Base-by-base conservation (phyloP, 441 rosid genomes). In the Bruguiera hainesii region DNA sequence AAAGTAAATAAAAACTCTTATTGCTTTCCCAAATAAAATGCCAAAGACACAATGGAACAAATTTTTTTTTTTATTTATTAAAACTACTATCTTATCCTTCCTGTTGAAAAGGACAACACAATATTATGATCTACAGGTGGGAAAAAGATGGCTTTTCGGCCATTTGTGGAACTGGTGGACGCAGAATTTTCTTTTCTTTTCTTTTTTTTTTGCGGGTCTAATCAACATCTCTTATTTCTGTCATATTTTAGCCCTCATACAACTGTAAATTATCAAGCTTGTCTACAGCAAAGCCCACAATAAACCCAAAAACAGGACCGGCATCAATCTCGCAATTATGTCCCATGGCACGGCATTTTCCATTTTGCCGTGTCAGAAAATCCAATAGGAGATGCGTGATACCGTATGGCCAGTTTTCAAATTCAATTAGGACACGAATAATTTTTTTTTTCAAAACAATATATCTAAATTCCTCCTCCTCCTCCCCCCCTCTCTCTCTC, bases 321-420 rank as follows among this genome's bases (percentile, higher is more conserved):
- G 76, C 71, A 85, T 66, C 81, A 52, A 55, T 67, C 61, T 72
- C 66, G 85, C 79, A 80, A 87, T 88, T 77, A 65, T 28, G 8
- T 48, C 21, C 6, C 10, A 70, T 9, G 60, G 60, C 56, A 55
- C 33, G 82, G 84, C 67, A 76, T 50, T 61, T 71, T 81, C 33
- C 60, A 64, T 58, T 65, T 61, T 49, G 6, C 0, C 10, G n/a
- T 83, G 93, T 83, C 93, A 93, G 93, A 79, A 80, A 89, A 90
- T 93, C 97, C 86, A 90, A 86, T 69, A 84, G 83, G 79, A 79
- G 87, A 87, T 89, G 72, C 79, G 70, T 66, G 63, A 29, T 64
- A 71, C 73, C 71, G 89, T 84, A 76, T 79, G 66, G 91, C 85
- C 97, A 73, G 84, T 87, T 78, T 55, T 84, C 88, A 78, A 74